A percentile compares a stretch with the other conserved stretches of the same genome.
These are phyloP conservation scores for Irpex rosettiformis DNA, from an alignment of 1,284 basidiomycete genomes.

Conservation along the genomic window DNA sequence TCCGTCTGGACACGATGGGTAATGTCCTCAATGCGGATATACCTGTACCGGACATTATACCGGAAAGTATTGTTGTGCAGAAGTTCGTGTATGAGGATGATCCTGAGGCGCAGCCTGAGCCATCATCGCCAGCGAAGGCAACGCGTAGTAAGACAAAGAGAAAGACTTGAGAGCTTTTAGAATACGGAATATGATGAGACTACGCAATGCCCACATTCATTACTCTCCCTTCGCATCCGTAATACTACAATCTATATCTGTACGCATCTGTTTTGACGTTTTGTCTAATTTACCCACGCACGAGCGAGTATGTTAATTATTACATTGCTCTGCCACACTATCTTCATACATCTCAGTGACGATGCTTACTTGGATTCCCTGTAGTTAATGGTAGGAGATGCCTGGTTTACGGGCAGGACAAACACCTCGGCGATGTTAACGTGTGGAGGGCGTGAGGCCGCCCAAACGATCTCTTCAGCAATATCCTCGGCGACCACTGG, in stretches of 20 bases:
- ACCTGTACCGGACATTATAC: constrained; percentile 59
- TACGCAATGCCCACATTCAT: background rate
- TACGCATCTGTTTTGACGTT: constrained; percentile 9
- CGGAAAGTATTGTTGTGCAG: constrained; percentile 70
- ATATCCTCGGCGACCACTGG: constrained; percentile 80
- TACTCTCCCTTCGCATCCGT: background rate
- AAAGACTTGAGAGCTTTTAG: constrained; percentile 26
- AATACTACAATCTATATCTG: constrained; percentile 6
- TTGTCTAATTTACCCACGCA: constrained; percentile 6
- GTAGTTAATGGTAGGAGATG: constrained; percentile 62
- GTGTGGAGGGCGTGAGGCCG: constrained; percentile 81
- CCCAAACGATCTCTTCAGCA: constrained; percentile 98
- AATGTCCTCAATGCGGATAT: constrained; percentile 63
- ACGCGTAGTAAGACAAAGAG: constrained; percentile 48
- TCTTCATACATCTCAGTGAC: constrained; percentile 2
- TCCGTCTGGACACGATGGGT: constrained; percentile 70
- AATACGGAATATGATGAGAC: background rate
- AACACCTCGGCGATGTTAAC: constrained; percentile 83
- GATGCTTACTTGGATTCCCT: constrained; percentile 36
- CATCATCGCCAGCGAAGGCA: constrained; percentile 38
- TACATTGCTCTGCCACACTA: constrained; percentile 2
- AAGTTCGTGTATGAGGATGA: constrained; percentile 85
- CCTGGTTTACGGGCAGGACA: constrained; percentile 81
- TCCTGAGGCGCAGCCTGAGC: constrained; percentile 24
- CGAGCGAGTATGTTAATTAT: constrained; percentile 12